Percentiles rank a stretch among this genome's conserved stretches.
These are phyloP conservation scores for Rhizopogon roseolus DNA, from an alignment of 768 basidiomycete genomes.

Conservation along the genomic window DNA sequence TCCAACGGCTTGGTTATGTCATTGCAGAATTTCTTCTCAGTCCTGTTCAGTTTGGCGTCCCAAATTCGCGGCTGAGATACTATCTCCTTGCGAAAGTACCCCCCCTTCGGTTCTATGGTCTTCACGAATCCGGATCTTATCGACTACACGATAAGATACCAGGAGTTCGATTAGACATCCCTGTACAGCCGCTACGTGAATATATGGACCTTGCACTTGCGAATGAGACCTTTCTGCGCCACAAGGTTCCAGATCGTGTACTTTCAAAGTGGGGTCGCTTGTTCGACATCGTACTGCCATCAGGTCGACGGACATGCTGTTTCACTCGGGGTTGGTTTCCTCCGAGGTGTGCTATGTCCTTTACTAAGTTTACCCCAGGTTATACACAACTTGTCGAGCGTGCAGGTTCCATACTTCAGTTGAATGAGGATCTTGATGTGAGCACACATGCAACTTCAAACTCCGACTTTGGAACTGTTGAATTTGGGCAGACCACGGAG, in stretches of 20 bases:
- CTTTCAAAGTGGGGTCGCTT: slow-evolving; percentile 72
- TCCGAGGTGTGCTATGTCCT: background rate
- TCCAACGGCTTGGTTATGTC: slow-evolving; percentile 52
- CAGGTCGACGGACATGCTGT: slow-evolving; percentile 62
- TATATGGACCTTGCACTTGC: slow-evolving; percentile 9
- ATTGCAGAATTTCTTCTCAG: slow-evolving; percentile 63
- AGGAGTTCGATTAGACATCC: slow-evolving; percentile 6
- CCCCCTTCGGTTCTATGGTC: slow-evolving; percentile 33
- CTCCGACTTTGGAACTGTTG: background rate
- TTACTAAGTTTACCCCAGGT: slow-evolving; percentile 33
- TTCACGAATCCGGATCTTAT: slow-evolving; percentile 11
- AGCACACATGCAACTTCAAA: slow-evolving; percentile 7
- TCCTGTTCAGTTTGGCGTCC: slow-evolving; percentile 74
- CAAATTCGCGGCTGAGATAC: slow-evolving; percentile 79
- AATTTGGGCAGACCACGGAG: slow-evolving; percentile 46
- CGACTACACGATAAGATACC: slow-evolving; percentile 53
- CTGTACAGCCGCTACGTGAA: slow-evolving; percentile 6
- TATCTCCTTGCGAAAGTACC: slow-evolving; percentile 65
- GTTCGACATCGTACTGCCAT: slow-evolving; percentile 75
- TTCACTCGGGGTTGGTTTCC: slow-evolving; percentile 63
- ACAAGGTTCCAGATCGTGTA: slow-evolving; percentile 54
- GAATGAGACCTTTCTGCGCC: slow-evolving; percentile 16
- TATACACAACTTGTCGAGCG: slow-evolving; percentile 77
- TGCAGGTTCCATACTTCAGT: slow-evolving; percentile 72
- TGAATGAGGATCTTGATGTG: slow-evolving; percentile 64